These are phyloP conservation scores for Trichoderma gracile DNA, from an alignment of 2,329 filamentous ascomycete genomes.

Conservation along the genomic window DNA sequence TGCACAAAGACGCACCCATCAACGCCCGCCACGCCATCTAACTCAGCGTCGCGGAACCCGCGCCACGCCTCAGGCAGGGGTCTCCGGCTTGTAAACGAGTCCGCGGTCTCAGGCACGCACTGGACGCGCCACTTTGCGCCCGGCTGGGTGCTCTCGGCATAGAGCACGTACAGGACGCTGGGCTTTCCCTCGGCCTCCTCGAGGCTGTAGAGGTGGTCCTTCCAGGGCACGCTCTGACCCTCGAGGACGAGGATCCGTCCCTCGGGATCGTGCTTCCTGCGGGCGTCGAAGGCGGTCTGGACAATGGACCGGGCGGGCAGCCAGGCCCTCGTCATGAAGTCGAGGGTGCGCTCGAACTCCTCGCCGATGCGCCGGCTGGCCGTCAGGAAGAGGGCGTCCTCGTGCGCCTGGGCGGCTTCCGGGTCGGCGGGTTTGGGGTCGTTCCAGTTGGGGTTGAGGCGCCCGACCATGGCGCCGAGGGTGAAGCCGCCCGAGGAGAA, in stretches of 20 bases:
- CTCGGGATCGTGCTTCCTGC: slow-evolving; percentile 66
- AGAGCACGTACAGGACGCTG: slow-evolving; percentile 79
- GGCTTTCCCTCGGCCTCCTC: slow-evolving; percentile 66
- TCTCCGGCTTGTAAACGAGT: slow-evolving; percentile 90
- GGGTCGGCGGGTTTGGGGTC: slow-evolving; percentile 57
- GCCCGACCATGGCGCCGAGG: slow-evolving; percentile 78
- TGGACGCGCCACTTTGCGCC: slow-evolving; percentile 91
- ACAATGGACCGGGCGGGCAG: slow-evolving; percentile 83
- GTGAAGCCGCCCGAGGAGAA: slow-evolving; percentile 83
- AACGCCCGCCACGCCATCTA: slow-evolving; percentile 71
- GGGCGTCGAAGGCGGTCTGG: slow-evolving; percentile 69
- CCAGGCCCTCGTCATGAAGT: slow-evolving; percentile 76
- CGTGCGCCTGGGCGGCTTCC: slow-evolving; percentile 63
- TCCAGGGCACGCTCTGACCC: slow-evolving; percentile 82
- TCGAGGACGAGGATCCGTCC: slow-evolving; percentile 82
- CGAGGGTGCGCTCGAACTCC: slow-evolving; percentile 79
- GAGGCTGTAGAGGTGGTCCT: slow-evolving; percentile 89
- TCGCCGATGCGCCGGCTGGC: slow-evolving; percentile 85
- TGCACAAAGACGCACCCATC: slow-evolving; percentile 88
- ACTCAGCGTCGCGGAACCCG: slow-evolving; percentile 81
- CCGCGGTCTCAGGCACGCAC: slow-evolving; percentile 79
- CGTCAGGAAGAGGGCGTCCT: slow-evolving; percentile 76
- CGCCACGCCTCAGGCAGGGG: slow-evolving; percentile 89
- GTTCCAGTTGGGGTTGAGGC: slow-evolving; percentile 81
- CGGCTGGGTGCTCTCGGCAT: slow-evolving; percentile 76